Percentiles rank a stretch among this genome's conserved stretches.
These are phyloP conservation scores for Polychaeton citri DNA, from an alignment of 2,329 filamentous ascomycete genomes.

Conservation along the genomic window DNA sequence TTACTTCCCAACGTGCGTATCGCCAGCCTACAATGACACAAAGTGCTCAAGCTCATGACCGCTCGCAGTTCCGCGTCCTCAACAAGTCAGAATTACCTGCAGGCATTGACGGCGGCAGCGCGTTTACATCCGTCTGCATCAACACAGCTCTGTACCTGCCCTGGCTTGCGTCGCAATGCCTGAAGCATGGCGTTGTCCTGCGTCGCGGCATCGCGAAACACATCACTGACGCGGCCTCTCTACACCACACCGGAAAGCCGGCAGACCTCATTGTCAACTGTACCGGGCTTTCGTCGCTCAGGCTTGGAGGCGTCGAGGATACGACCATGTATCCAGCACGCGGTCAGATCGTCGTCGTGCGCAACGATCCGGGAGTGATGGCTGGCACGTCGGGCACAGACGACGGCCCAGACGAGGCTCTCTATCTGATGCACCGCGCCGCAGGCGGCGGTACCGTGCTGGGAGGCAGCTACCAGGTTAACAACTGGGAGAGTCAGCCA, in stretches of 20 bases:
- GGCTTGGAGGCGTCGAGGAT: constrained; percentile 73
- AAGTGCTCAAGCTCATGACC: neutral
- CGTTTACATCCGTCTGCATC: constrained; percentile 79
- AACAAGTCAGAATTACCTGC: constrained; percentile 34
- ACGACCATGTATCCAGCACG: constrained; percentile 58
- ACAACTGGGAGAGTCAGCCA: constrained; percentile 64
- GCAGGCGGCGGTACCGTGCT: constrained; percentile 69
- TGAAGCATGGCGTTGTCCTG: constrained; percentile 53
- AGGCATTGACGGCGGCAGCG: constrained; percentile 57
- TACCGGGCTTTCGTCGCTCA: constrained; percentile 62
- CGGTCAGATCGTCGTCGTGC: constrained; percentile 72
- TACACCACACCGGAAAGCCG: constrained; percentile 44
- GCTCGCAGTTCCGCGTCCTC: constrained; percentile 19
- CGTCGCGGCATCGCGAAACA: constrained; percentile 41
- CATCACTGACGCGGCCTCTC: constrained; percentile 52
- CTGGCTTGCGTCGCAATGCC: constrained; percentile 71
- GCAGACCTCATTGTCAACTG: constrained; percentile 71
- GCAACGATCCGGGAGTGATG: constrained; percentile 66
- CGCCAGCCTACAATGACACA: neutral
- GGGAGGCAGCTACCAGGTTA: constrained; percentile 71
- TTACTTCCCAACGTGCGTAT: constrained; percentile 39
- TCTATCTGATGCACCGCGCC: constrained; percentile 75
- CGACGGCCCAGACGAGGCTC: constrained; percentile 56
- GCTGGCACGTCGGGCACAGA: constrained; percentile 56
- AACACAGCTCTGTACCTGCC: constrained; percentile 81